phyloP scores from a whole-genome alignment of 176 grass and related monocot genomes.

The Luzula sylvatica region DNA sequence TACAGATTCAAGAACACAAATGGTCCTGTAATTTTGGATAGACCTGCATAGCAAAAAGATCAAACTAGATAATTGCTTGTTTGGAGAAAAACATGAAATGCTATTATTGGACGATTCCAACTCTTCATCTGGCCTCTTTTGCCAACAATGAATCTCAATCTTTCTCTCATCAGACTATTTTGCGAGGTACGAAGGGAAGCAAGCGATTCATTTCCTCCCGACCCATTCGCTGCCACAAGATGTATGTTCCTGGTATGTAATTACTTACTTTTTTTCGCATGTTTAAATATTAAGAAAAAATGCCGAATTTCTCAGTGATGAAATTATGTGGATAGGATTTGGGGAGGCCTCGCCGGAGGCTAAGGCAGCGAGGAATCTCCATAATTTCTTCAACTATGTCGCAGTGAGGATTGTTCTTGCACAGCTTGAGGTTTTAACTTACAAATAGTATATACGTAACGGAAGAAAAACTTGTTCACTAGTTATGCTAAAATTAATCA shows the following conservation, averaged over 20 bases:
- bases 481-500: slow-evolving; percentile 14
- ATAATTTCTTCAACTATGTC: slow-evolving; percentile 80
- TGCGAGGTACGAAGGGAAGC: background rate
- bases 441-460: no score
- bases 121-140: background rate
- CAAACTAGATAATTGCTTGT: no score
- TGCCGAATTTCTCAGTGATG: background rate
- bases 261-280: background rate
- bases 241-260: slow-evolving; percentile 16
- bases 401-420: slow-evolving; percentile 69
- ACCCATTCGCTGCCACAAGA: slow-evolving; percentile 16
- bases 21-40: no score
- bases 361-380: slow-evolving; percentile 55
- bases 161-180: background rate
- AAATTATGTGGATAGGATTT: slow-evolving; percentile 29
- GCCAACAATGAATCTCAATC: background rate
- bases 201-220: slow-evolving; percentile 4
- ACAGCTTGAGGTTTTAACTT: slow-evolving; percentile 57
- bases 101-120: no score
- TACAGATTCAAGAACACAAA: no score
- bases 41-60: no score
- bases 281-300: background rate
- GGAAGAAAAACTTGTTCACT: background rate
- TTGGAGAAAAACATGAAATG: no score
- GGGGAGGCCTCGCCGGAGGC: slow-evolving; percentile 64